These are phyloP conservation scores for Solanum lycopersicoides DNA, from an alignment of 257 asterid species.

Conservation along the genomic window DNA sequence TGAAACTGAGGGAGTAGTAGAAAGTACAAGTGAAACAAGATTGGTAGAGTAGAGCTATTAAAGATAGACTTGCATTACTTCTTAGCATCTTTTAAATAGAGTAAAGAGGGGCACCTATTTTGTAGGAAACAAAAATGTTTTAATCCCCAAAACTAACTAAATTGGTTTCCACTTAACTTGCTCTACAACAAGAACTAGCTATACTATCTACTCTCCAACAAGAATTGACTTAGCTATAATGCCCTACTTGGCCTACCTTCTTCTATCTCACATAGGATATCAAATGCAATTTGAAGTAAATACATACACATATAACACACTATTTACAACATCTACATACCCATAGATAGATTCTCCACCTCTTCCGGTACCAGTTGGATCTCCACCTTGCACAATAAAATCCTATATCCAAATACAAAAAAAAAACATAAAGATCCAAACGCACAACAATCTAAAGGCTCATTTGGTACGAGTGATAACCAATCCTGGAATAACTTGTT, in stretches of 20 bases:
- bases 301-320: background rate
- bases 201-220: background rate
- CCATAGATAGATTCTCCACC: conserved; percentile 98
- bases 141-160: background rate
- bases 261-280: background rate
- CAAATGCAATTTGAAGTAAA: background rate
- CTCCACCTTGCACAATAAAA: conserved; percentile 95
- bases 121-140: background rate
- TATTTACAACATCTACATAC: conserved; percentile 17
- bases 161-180: background rate
- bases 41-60: background rate
- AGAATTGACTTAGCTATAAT: background rate
- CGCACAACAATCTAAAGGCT: background rate
- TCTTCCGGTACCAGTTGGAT: conserved; percentile 94
- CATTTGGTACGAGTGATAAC: background rate
- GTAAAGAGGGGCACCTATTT: background rate
- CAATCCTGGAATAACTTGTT: background rate
- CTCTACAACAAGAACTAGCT: background rate
- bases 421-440: background rate
- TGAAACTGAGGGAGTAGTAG: background rate
- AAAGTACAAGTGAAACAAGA: background rate
- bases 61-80: background rate
- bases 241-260: background rate
- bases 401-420: conserved; percentile 35
- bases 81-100: background rate